phyloP scores from a whole-genome alignment of 2,329 filamentous ascomycete species.

The Nemania sp. region DNA sequence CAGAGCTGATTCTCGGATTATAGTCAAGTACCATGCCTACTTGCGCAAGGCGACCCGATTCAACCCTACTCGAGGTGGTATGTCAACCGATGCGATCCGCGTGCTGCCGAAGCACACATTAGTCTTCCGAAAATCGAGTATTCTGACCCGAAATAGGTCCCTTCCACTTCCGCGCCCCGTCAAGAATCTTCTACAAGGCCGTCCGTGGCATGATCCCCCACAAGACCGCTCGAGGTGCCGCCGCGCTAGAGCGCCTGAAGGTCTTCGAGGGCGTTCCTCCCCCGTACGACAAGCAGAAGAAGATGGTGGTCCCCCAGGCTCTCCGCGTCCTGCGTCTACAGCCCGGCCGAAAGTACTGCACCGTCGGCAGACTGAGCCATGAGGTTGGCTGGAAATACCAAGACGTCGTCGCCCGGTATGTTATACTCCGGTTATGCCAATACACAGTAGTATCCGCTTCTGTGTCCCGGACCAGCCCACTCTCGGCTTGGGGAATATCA shows the following conservation, averaged over 20 bases:
- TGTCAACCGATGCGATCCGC: conserved; percentile 45
- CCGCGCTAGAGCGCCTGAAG: conserved; percentile 97
- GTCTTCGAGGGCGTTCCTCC: conserved; percentile 99
- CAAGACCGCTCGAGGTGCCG: conserved; percentile 98
- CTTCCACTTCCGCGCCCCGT: conserved; percentile 99
- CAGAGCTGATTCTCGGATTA: conserved; percentile 54
- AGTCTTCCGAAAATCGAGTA: background rate
- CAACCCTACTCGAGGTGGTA: conserved; percentile 98
- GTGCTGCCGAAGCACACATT: conserved; percentile 23
- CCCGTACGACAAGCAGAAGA: conserved; percentile 99
- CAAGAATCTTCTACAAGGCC: conserved; percentile 99
- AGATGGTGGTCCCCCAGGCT: conserved; percentile 98
- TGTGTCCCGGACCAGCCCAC: background rate
- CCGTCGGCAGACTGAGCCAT: conserved; percentile 94
- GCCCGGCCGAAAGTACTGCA: conserved; percentile 99
- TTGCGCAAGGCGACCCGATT: conserved; percentile 99
- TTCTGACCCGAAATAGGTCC: conserved; percentile 65
- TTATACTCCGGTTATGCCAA: conserved; percentile 35
- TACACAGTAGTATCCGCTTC: background rate
- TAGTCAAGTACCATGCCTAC: conserved; percentile 99
- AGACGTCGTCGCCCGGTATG: conserved; percentile 96
- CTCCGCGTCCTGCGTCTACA: conserved; percentile 94
- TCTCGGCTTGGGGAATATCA: background rate
- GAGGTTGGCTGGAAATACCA: conserved; percentile 99
- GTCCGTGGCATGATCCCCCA: conserved; percentile 99